Base-by-base conservation (phyloP, 225 moss, liverwort and hornwort species). In the Polytrichum formosum region DNA sequence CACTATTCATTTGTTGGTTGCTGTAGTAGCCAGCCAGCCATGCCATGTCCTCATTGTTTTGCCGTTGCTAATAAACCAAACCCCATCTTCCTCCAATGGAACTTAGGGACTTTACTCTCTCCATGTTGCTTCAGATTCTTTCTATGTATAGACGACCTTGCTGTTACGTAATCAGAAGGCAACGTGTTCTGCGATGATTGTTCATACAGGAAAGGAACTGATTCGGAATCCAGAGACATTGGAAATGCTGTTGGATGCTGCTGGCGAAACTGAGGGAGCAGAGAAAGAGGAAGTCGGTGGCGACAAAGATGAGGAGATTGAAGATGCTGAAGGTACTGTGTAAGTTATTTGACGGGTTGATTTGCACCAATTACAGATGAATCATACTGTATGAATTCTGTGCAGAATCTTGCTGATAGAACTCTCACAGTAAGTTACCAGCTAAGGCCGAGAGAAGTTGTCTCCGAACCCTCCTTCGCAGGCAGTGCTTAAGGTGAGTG, bases 221-320 rank as follows among this genome's bases (percentile, higher is more conserved):
- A 84, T 86, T 17, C 80, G 87, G 68, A 84, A 90, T 59, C 84
- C 90, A 0, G 87, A 87, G 76, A 78, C 87, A 2, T 73, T 87
- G 70, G 82, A 82, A 80, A 74, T 70, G 65, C 63, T 84, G 63
- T 70, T 70, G 67, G 78, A 82, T 16, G 46, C 3, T 58, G 20
- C 21, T n/a, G 58, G 58, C 21, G 58, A 23, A 6, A 79, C 74
- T 53, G 70, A 21, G 37, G 59, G 53, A 9, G 54, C 65, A 46
- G 72, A 62, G 56, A 66, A 64, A 8, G 65, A 71, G 54, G 75
- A 75, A 56, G 30, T 28, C 6, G 46, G 58, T 18, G 27, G 60
- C 18, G 76, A 71, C 6, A 76, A 74, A 7, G 80, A 82, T 1
- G 68, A 80, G 60, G 84, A 68, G 33, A 67, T 54, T 55, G 76